Percentiles rank a stretch among this genome's conserved stretches.
Evolutionary conservation across 257 asterid species (phyloP).

Genomic region (Solanum neorickii): DNA sequence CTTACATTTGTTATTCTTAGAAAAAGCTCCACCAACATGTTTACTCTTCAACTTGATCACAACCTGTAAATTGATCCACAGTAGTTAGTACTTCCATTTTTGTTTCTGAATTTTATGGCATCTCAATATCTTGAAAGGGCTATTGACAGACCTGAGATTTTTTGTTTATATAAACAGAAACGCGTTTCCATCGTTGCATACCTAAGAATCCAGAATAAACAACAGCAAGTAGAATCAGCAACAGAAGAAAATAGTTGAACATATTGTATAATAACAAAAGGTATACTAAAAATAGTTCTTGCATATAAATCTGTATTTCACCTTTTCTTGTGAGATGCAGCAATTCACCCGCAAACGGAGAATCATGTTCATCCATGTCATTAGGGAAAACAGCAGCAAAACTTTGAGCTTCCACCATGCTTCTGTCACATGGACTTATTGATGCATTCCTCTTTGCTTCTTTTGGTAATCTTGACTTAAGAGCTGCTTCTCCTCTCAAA

Average conservation of each 20-base stretch:
- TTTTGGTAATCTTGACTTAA: constrained; percentile 63
- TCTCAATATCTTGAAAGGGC: neutral
- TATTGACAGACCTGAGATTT: constrained; percentile 37
- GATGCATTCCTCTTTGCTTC: constrained; percentile 75
- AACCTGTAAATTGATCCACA: constrained; percentile 30
- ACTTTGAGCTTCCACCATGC: constrained; percentile 29
- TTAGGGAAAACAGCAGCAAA: constrained; percentile 20
- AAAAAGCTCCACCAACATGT: constrained; percentile 75
- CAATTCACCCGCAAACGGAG: constrained; percentile 66
- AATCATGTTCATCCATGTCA: constrained; percentile 31
- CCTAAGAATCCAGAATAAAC: constrained; percentile 29
- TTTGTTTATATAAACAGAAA: constrained; percentile 51
- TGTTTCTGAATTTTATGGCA: neutral
- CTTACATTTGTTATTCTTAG: constrained; percentile 72
- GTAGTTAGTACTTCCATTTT: neutral
- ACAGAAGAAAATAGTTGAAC: neutral
- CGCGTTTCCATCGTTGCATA: constrained; percentile 53
- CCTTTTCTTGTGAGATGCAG: constrained; percentile 67
- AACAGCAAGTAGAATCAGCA: neutral
- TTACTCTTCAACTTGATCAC: constrained; percentile 48
- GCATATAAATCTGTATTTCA: neutral
- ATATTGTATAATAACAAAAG: neutral
- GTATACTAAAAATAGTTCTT: neutral
- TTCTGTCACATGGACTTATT: constrained; percentile 64
- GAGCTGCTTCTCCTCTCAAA: constrained; percentile 74